A percentile compares a stretch with the other conserved stretches of the same genome.
phyloP scores from a whole-genome alignment of 108 stramenopile species.

The Bacterosira constricta region DNA sequence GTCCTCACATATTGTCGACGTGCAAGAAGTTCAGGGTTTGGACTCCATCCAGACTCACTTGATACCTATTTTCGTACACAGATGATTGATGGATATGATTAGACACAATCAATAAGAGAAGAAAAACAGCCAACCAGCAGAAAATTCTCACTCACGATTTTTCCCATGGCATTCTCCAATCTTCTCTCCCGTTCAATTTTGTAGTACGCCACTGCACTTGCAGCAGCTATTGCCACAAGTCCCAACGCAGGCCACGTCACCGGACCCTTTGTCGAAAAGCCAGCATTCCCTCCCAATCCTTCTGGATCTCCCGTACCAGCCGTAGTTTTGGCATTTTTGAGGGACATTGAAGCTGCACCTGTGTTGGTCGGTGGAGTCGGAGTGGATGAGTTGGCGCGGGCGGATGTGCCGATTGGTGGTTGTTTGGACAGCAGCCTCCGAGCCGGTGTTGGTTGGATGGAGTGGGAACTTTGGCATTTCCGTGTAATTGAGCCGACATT shows the following conservation, averaged over 20 bases:
- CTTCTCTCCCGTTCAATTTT: slow-evolving; percentile 86
- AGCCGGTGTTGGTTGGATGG: background rate
- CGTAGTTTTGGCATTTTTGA: slow-evolving; percentile 54
- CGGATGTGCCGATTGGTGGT: background rate
- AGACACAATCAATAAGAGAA: background rate
- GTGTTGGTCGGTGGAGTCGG: slow-evolving; percentile 8
- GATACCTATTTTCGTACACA: slow-evolving; percentile 44
- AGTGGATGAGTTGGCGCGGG: background rate
- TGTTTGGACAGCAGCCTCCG: background rate
- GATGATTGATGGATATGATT: no score
- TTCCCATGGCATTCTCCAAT: slow-evolving; percentile 89
- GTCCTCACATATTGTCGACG: slow-evolving; percentile 79
- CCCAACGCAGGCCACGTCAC: slow-evolving; percentile 86
- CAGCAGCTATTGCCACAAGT: slow-evolving; percentile 79
- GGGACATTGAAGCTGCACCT: background rate
- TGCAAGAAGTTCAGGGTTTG: slow-evolving; percentile 85
- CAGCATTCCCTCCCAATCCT: slow-evolving; percentile 10
- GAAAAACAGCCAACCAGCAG: background rate
- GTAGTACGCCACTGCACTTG: slow-evolving; percentile 83
- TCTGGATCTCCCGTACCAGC: slow-evolving; percentile 51
- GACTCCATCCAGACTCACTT: slow-evolving; percentile 89
- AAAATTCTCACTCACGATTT: slow-evolving; percentile 60
- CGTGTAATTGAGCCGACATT: background rate
- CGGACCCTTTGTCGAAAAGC: slow-evolving; percentile 59
- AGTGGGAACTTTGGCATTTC: background rate